Percentiles rank a stretch among this genome's conserved stretches.
Evolutionary conservation across 768 basidiomycete species (phyloP).

Genomic region (Mycena pura): DNA sequence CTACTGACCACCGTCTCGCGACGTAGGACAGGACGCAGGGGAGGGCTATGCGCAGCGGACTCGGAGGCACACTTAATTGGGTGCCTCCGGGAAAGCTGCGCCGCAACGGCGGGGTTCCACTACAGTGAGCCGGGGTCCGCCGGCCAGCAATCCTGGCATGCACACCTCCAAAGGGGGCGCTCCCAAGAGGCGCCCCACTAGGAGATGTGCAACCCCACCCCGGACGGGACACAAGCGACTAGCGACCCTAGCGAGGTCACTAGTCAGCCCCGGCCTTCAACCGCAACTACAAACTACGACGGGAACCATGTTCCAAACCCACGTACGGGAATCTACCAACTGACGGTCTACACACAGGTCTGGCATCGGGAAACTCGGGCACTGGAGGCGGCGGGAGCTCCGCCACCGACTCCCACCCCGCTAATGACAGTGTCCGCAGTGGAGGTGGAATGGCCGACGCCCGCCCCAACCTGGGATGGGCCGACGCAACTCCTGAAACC

Average conservation of each 20-base stretch:
- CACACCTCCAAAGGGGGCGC: not conserved
- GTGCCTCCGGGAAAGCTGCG: not conserved
- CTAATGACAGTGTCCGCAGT: not conserved
- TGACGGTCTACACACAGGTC: not conserved
- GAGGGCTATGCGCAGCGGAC: not conserved
- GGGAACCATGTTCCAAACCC: no score
- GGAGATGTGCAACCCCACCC: not conserved
- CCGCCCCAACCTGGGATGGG: not conserved
- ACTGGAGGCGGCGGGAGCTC: constrained; percentile 10
- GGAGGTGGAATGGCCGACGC: not conserved
- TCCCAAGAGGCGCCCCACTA: not conserved
- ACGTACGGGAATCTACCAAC: no score
- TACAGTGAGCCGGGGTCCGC: constrained; percentile 11
- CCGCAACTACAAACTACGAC: constrained; percentile 6
- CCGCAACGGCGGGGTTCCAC: constrained; percentile 8
- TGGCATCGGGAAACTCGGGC: not conserved
- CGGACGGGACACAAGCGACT: not conserved
- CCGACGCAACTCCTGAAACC: not conserved
- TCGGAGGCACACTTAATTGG: not conserved
- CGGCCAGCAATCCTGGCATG: constrained; percentile 18
- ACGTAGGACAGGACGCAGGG: constrained; percentile 1
- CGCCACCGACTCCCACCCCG: constrained; percentile 1
- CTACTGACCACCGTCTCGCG: not conserved
- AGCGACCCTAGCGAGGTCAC: not conserved
- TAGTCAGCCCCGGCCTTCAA: not conserved